Evolutionary conservation across 2,329 filamentous ascomycete species (phyloP).

Genomic region (Pseudogymnoascus sp.): DNA sequence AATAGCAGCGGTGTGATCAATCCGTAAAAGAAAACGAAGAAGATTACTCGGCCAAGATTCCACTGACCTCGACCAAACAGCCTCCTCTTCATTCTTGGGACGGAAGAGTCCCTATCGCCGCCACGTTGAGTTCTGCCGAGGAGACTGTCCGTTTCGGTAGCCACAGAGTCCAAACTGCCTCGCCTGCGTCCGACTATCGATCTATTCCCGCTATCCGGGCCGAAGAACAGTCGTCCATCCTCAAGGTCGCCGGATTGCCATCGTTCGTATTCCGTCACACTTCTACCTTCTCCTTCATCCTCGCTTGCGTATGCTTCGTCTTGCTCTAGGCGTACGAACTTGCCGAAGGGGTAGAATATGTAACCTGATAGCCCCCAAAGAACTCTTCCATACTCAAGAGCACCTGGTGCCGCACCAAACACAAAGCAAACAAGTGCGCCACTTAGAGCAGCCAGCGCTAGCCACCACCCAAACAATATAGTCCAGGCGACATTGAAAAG

Average conservation of each 20-base stretch:
- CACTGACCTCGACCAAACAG: conserved; percentile 93
- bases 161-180: conserved; percentile 76
- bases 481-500: conserved; percentile 91
- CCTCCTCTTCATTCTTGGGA: conserved; percentile 60
- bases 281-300: conserved; percentile 89
- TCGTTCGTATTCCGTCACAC: conserved; percentile 97
- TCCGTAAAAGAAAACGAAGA: conserved; percentile 94
- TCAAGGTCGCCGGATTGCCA: conserved; percentile 98
- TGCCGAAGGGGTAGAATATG: conserved; percentile 92
- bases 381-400: conserved; percentile 75
- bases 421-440: conserved; percentile 73
- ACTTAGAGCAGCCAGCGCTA: conserved; percentile 65
- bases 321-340: conserved; percentile 86
- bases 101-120: conserved; percentile 34
- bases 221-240: conserved; percentile 92
- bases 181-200: conserved; percentile 81
- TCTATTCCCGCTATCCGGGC: conserved; percentile 58
- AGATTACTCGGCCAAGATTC: conserved; percentile 89
- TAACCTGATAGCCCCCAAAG: conserved; percentile 80
- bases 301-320: conserved; percentile 93
- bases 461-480: conserved; percentile 91
- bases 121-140: conserved; percentile 59
- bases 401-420: conserved; percentile 71
- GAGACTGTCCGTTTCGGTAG: conserved; percentile 82
- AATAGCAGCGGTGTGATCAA: conserved; percentile 81